Percentiles rank a stretch among this genome's conserved stretches.
These are phyloP conservation scores for Daldinia caldariorum DNA, from an alignment of 495 filamentous ascomycete genomes.

Conservation along the genomic window DNA sequence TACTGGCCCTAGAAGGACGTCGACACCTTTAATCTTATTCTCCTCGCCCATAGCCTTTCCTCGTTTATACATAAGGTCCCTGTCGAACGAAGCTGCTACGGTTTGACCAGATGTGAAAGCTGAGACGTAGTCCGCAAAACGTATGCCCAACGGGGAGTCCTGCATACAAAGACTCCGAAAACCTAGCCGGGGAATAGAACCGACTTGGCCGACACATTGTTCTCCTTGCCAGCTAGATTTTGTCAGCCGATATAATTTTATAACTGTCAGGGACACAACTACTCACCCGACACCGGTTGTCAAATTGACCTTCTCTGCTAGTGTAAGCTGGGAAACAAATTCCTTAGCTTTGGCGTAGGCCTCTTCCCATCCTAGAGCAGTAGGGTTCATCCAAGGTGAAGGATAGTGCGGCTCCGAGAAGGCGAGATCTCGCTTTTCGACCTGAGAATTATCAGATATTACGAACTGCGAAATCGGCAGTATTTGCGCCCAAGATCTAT, in stretches of 20 bases:
- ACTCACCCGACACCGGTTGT: constrained; percentile 84
- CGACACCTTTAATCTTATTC: constrained; percentile 82
- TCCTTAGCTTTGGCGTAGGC: constrained; percentile 79
- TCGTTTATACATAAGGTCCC: constrained; percentile 74
- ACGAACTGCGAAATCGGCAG: constrained; percentile 21
- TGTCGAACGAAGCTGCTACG: constrained; percentile 80
- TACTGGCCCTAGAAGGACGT: constrained; percentile 88
- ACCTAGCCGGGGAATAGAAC: constrained; percentile 77
- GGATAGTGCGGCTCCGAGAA: constrained; percentile 74
- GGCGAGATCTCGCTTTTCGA: constrained; percentile 41
- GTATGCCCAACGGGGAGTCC: constrained; percentile 87
- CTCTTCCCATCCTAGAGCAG: constrained; percentile 77
- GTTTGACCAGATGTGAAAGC: constrained; percentile 86
- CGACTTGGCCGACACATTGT: constrained; percentile 81
- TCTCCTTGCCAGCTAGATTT: constrained; percentile 74
- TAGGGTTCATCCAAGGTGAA: constrained; percentile 80
- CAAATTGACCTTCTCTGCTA: constrained; percentile 91
- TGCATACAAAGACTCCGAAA: constrained; percentile 87
- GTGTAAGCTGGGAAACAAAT: constrained; percentile 84
- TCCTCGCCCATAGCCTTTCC: constrained; percentile 84
- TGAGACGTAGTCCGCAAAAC: constrained; percentile 77
- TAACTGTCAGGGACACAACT: neutral
- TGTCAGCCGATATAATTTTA: constrained; percentile 33
- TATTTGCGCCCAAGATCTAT: constrained; percentile 12
- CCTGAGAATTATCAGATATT: constrained; percentile 31